Evolutionary conservation across 257 asterid species (phyloP).

Genomic region (Nicotiana tomentosiformis): DNA sequence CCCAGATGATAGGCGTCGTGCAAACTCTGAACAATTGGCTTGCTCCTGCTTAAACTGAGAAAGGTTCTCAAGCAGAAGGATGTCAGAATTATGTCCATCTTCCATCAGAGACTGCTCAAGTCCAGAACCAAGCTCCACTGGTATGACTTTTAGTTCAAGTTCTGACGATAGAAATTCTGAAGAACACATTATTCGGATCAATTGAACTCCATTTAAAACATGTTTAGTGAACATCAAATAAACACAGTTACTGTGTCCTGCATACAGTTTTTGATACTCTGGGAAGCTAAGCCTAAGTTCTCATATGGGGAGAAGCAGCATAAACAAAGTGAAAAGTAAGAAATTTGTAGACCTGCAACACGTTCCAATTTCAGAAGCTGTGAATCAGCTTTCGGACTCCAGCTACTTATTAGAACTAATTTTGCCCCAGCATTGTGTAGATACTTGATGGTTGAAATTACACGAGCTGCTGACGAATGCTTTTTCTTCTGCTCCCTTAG

Average conservation of each 20-base stretch:
- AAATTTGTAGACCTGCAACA: conserved; percentile 47
- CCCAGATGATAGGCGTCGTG: conserved; percentile 55
- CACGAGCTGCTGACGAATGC: conserved; percentile 27
- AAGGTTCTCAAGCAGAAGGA: conserved; percentile 70
- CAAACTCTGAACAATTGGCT: conserved; percentile 62
- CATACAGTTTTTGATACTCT: background rate
- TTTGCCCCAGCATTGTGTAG: conserved; percentile 58
- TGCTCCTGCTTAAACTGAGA: conserved; percentile 54
- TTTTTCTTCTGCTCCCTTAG: conserved; percentile 30
- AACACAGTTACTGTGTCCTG: background rate
- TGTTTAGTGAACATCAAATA: background rate
- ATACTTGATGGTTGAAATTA: conserved; percentile 60
- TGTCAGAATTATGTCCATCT: conserved; percentile 23
- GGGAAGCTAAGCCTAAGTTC: background rate
- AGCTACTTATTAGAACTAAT: conserved; percentile 62
- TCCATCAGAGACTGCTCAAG: conserved; percentile 23
- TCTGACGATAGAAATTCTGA: conserved; percentile 58
- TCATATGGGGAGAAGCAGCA: conserved; percentile 8
- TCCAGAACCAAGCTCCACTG: conserved; percentile 30
- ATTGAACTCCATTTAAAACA: background rate
- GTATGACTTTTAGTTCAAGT: conserved; percentile 66
- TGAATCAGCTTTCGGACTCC: conserved; percentile 33
- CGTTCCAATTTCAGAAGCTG: conserved; percentile 31
- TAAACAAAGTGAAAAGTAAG: conserved; percentile 13
- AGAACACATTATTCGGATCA: conserved; percentile 16